These are phyloP conservation scores for Groenewaldozyma salmanticensis DNA, from an alignment of 805 yeast species.

Conservation along the genomic window DNA sequence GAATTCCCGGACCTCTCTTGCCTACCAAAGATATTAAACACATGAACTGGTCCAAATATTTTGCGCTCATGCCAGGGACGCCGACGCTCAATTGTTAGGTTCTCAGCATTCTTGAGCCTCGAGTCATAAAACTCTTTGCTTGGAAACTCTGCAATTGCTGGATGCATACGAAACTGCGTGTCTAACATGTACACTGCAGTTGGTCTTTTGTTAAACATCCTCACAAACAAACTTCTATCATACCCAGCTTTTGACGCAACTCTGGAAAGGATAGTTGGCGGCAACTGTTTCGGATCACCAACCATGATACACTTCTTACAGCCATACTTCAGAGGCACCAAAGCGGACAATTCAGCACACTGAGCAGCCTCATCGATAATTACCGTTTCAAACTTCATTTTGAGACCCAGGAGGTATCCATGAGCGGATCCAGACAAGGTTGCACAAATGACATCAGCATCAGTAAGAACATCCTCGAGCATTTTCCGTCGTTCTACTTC, in stretches of 20 bases:
- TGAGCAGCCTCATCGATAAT: conserved; percentile 97
- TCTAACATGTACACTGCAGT: conserved; percentile 61
- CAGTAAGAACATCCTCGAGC: conserved; percentile 60
- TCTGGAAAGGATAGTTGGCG: conserved; percentile 91
- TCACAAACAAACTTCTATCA: conserved; percentile 86
- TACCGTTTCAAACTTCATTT: conserved; percentile 78
- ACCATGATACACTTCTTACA: conserved; percentile 89
- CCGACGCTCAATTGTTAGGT: conserved; percentile 48
- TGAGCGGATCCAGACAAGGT: conserved; percentile 94
- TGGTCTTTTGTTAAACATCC: conserved; percentile 69
- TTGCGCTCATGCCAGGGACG: conserved; percentile 64
- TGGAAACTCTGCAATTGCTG: conserved; percentile 80
- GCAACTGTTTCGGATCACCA: conserved; percentile 96
- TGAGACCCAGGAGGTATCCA: conserved; percentile 64
- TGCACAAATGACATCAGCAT: conserved; percentile 80
- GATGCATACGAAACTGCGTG: conserved; percentile 97
- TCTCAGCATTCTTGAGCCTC: conserved; percentile 64
- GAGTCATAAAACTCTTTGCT: conserved; percentile 72
- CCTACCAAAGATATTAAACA: conserved; percentile 60
- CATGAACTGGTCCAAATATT: conserved; percentile 64
- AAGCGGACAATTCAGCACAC: conserved; percentile 84
- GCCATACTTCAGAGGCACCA: conserved; percentile 89
- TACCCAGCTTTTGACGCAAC: conserved; percentile 72
- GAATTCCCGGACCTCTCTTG: conserved; percentile 47
- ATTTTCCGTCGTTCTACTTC: conserved; percentile 69